A percentile compares a stretch with the other conserved stretches of the same genome.
These are phyloP conservation scores for Jaltomata sinuosa DNA, from an alignment of 257 asterid species.

Conservation along the genomic window DNA sequence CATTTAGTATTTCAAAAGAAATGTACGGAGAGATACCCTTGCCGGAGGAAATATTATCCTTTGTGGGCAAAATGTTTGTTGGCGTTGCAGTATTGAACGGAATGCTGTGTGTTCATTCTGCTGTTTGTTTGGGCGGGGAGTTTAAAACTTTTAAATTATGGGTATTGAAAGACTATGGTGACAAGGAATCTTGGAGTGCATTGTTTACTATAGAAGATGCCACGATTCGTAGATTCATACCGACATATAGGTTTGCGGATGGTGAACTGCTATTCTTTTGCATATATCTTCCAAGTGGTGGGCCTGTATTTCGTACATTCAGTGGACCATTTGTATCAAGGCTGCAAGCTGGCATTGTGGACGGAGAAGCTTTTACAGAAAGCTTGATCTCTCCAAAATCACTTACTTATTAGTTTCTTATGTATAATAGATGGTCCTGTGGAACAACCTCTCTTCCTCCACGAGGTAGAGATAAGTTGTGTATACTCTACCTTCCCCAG, in stretches of 20 bases:
- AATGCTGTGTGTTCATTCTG: background rate
- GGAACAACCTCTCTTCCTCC: background rate
- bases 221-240: background rate
- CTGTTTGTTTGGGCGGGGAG: rapidly evolving
- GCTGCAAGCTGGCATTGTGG: background rate
- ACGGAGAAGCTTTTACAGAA: background rate
- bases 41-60: background rate
- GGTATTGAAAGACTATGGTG: background rate
- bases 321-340: background rate
- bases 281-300: background rate
- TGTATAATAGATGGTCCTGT: background rate
- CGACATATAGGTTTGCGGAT: background rate
- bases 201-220: background rate
- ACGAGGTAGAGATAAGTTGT: background rate
- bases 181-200: background rate
- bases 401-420: background rate
- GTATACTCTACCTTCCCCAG: background rate
- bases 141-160: background rate
- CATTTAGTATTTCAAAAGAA: background rate
- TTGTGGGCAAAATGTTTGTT: background rate
- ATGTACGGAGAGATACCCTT: background rate
- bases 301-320: background rate
- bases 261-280: background rate
- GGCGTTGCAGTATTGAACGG: background rate
- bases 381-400: background rate